These are phyloP conservation scores for Colletotrichum sp. DNA, from an alignment of 2,329 filamentous ascomycete species.

Conservation along the genomic window DNA sequence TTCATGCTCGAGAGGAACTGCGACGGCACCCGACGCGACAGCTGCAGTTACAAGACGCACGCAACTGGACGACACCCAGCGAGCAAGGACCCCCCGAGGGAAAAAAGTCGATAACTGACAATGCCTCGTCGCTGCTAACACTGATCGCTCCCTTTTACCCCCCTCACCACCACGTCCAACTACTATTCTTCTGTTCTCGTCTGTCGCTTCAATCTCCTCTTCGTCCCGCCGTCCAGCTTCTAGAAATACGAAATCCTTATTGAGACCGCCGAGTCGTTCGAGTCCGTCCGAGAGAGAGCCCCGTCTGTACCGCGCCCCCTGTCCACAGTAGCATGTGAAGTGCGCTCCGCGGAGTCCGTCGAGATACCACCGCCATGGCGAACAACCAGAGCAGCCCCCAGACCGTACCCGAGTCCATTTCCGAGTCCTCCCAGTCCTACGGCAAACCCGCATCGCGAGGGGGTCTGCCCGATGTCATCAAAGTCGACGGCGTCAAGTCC, in stretches of 20 bases:
- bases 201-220: background rate
- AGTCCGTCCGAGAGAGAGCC: background rate
- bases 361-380: background rate
- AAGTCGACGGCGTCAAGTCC: conserved; percentile 33
- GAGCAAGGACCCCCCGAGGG: background rate
- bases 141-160: background rate
- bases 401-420: conserved; percentile 14
- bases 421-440: conserved; percentile 15
- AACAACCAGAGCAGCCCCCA: background rate
- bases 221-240: background rate
- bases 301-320: background rate
- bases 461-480: conserved; percentile 11
- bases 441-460: conserved; percentile 13
- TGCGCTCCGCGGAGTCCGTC: conserved; percentile 7
- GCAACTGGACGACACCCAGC: background rate
- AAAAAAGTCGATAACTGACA: conserved; percentile 13
- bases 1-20: background rate
- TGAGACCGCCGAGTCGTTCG: background rate
- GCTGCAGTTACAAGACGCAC: background rate
- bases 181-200: background rate
- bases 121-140: conserved; percentile 9
- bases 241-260: background rate
- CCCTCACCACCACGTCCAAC: background rate
- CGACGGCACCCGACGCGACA: background rate
- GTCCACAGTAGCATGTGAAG: background rate